Evolutionary conservation across 2,329 filamentous ascomycete genomes (phyloP), one percentile per base, ranked within the genome.

Genomic region (Cladosporium sp.): DNA sequence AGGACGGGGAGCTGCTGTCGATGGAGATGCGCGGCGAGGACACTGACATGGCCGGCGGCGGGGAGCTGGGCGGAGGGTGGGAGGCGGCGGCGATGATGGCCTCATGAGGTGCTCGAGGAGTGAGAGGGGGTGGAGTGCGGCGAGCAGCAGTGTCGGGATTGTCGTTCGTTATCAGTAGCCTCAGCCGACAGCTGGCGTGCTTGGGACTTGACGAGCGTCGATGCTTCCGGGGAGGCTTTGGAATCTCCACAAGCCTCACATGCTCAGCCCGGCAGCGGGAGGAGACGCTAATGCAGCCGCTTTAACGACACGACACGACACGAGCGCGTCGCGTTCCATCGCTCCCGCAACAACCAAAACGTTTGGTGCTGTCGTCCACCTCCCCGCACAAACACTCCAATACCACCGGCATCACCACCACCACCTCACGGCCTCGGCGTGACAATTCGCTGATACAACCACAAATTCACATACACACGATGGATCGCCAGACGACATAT

Each of bases 401-500:
- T n/a, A 44, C 16, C 18, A 44, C 16, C 37, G 16, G 14, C 35
- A 37, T 16, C 35, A 21, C 1, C 40, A 53, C 28, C 28, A 33
- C 10, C 8, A 55, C n/a, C n/a, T n/a, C 52, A 55, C 52, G 29
- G 28, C 28, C 11, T 33, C 29, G 33, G 52, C 29, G 28, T 55
- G 52, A 23, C 52, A 29, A 11, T 55, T 21, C 5, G 21, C 21
- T 14, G 2, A 1, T 23, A 8, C 18, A 11, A 57, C n/a, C 44
- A 37, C 40, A 50, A 18, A 11, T 18, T 3, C 31, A 62, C 58
- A 33, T 21, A 62, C 37, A 11, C 67, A 69, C 57, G 12, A 96
- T 97, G 92, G 94, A 99, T 84, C 87, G 89, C 74, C 91, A 92
- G 81, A 93, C 92, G 68, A 88, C 93, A 60, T 97, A 93, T 79